Base-by-base conservation (phyloP, 345 rosid genomes). In the Angophora floribunda region DNA sequence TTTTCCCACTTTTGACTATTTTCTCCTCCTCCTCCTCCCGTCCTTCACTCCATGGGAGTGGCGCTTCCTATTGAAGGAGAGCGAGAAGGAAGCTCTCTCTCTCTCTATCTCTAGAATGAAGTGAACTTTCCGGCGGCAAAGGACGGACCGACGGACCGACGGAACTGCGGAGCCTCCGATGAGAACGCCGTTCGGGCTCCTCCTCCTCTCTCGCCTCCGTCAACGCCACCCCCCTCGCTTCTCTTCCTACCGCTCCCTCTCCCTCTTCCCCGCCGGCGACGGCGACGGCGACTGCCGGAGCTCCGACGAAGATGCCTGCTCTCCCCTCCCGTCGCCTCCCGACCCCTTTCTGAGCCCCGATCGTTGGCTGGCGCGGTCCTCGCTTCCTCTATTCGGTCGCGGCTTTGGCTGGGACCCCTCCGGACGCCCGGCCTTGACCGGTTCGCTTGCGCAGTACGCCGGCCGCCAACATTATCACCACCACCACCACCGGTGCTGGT, bases 161-260 rank as follows among this genome's bases (percentile, higher is more conserved):
- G 82, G 45, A 22, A 1, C 84, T 3, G 84, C 65, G 44, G 61
- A 61, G 32, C n/a, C 36, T 75, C 67, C 84, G 47, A 89, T 89
- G 90, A 89, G 90, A 89, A 86, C 90, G 32, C 61, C 86, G 52
- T 86, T 75, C 59, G 51, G 88, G 59, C 91, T 93, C 47, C 84
- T 94, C 53, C 84, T 94, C 49, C 85, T 96, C 87, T 92, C 94
- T 89, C 96, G 96, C 85, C 91, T 95, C 7, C 92, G 91, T 87
- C 92, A 88, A 22, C 92, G 94, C 65, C 91, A 86, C 86, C 12
- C 88, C 86, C 12, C 88, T 87, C 26, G 85, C 89, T 87, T 82
- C 90, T 87, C 82, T 87, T 70, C 28, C 4, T 22, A 51, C 86
- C 86, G 30, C 17, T 85, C 86, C 22, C 51, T 75, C 51, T 67